These are phyloP conservation scores for Nicotiana undulata DNA, from an alignment of 257 asterid species.

Conservation along the genomic window DNA sequence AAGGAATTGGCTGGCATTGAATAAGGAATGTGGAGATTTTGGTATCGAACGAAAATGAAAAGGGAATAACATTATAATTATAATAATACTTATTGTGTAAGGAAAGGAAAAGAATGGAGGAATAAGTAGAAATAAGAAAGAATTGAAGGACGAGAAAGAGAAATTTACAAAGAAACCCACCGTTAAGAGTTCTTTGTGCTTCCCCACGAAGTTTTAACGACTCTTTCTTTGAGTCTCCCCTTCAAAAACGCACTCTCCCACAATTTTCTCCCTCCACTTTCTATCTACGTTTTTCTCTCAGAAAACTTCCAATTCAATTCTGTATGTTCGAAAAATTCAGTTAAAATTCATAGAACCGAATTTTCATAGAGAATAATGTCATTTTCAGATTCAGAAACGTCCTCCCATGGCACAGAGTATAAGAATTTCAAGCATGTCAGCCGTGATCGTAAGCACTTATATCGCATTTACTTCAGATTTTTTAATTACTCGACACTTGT, in stretches of 20 bases:
- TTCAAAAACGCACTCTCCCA: slow-evolving; percentile 38
- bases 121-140: slow-evolving; percentile 1
- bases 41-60: too few species aligned
- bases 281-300: background rate
- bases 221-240: background rate
- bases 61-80: too few species aligned
- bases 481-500: background rate
- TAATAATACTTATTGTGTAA: background rate
- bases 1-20: too few species aligned
- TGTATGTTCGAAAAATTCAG: background rate
- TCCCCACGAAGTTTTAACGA: slow-evolving; percentile 51
- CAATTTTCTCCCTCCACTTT: slow-evolving; percentile 13
- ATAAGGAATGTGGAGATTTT: too few species aligned
- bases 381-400: slow-evolving; percentile 72
- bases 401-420: slow-evolving; percentile 81
- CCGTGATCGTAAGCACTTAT: slow-evolving; percentile 65
- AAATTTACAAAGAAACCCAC: slow-evolving; percentile 4
- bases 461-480: background rate
- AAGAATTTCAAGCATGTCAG: slow-evolving; percentile 75
- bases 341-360: background rate
- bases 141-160: slow-evolving; percentile 1
- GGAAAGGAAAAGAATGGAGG: background rate
- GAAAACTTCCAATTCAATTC: background rate
- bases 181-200: slow-evolving; percentile 71
- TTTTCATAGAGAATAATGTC: slow-evolving; percentile 38